These are phyloP conservation scores for Candida stauntonica DNA, from an alignment of 805 yeast species.

Conservation along the genomic window DNA sequence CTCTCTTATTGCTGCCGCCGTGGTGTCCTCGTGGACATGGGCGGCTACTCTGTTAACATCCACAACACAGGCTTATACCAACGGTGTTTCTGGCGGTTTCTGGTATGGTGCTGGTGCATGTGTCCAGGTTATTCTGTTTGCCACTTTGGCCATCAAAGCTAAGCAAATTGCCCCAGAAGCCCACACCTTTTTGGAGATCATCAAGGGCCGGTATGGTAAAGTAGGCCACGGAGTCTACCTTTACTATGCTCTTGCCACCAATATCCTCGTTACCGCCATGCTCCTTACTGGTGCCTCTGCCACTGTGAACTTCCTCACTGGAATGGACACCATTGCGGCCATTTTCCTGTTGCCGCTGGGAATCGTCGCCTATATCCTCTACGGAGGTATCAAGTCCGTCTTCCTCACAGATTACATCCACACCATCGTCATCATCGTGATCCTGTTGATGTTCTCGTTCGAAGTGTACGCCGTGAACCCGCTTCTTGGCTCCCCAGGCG, in stretches of 20 bases:
- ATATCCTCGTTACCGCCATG: slow-evolving; percentile 90
- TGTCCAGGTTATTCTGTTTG: slow-evolving; percentile 81
- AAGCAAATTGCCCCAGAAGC: slow-evolving; percentile 89
- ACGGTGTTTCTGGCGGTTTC: slow-evolving; percentile 65
- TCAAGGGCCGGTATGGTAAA: slow-evolving; percentile 77
- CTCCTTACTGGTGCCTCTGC: slow-evolving; percentile 88
- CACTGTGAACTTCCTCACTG: slow-evolving; percentile 73
- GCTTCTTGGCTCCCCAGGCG: slow-evolving; percentile 75
- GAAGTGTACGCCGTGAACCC: slow-evolving; percentile 68
- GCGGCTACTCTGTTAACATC: slow-evolving; percentile 75
- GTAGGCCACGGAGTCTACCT: slow-evolving; percentile 64
- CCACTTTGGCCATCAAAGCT: slow-evolving; percentile 82
- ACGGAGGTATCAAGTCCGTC: slow-evolving; percentile 83
- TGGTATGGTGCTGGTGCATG: slow-evolving; percentile 91
- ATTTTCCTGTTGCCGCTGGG: slow-evolving; percentile 80
- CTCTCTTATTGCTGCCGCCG: slow-evolving; percentile 83
- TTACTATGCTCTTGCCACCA: slow-evolving; percentile 83
- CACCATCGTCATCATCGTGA: slow-evolving; percentile 74
- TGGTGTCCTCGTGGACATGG: slow-evolving; percentile 94
- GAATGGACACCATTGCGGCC: slow-evolving; percentile 78
- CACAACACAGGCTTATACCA: slow-evolving; percentile 70
- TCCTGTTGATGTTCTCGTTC: slow-evolving; percentile 78
- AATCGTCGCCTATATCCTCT: slow-evolving; percentile 66
- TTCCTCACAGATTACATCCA: slow-evolving; percentile 76
- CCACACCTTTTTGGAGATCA: slow-evolving; percentile 85